These are phyloP conservation scores for Euphorbia lathyris DNA, from an alignment of 345 rosid species.

Conservation along the genomic window DNA sequence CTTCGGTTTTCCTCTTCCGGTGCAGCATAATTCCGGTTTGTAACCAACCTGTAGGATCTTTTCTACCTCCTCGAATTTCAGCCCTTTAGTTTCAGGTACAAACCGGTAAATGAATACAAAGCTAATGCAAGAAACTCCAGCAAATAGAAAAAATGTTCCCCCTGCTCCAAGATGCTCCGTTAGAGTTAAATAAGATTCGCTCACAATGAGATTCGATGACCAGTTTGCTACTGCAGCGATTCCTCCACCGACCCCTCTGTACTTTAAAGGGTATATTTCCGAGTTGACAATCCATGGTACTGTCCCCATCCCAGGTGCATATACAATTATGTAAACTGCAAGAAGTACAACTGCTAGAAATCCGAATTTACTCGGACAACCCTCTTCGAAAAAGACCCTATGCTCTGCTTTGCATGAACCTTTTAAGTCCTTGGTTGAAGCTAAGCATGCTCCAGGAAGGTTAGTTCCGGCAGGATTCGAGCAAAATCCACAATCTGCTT, in stretches of 20 bases:
- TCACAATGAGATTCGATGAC: slow-evolving; percentile 68
- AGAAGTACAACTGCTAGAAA: slow-evolving; percentile 59
- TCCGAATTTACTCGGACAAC: slow-evolving; percentile 83
- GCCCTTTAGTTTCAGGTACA: slow-evolving; percentile 88
- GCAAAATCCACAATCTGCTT: slow-evolving; percentile 62
- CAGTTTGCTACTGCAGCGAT: slow-evolving; percentile 83
- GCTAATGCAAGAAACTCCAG: slow-evolving; percentile 45
- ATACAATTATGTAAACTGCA: slow-evolving; percentile 59
- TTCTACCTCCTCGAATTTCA: slow-evolving; percentile 80
- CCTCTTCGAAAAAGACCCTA: slow-evolving; percentile 52
- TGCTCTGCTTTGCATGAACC: slow-evolving; percentile 33
- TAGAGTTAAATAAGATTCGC: slow-evolving; percentile 62
- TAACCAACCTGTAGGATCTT: slow-evolving; percentile 60
- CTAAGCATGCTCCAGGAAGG: slow-evolving; percentile 77
- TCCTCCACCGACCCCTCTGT: slow-evolving; percentile 87
- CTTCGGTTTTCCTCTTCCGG: slow-evolving; percentile 16
- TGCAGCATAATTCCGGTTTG: slow-evolving; percentile 41
- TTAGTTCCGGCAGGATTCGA: slow-evolving; percentile 31
- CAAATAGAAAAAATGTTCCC: slow-evolving; percentile 71
- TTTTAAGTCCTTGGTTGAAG: slow-evolving; percentile 29
- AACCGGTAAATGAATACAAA: slow-evolving; percentile 55
- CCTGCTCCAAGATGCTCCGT: slow-evolving; percentile 63
- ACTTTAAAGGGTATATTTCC: slow-evolving; percentile 80
- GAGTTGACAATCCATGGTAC: slow-evolving; percentile 92
- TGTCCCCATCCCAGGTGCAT: slow-evolving; percentile 90